Evolutionary conservation across 2,329 filamentous ascomycete genomes (phyloP), one percentile per base, ranked within the genome.

Genomic region (Fusarium hostae): DNA sequence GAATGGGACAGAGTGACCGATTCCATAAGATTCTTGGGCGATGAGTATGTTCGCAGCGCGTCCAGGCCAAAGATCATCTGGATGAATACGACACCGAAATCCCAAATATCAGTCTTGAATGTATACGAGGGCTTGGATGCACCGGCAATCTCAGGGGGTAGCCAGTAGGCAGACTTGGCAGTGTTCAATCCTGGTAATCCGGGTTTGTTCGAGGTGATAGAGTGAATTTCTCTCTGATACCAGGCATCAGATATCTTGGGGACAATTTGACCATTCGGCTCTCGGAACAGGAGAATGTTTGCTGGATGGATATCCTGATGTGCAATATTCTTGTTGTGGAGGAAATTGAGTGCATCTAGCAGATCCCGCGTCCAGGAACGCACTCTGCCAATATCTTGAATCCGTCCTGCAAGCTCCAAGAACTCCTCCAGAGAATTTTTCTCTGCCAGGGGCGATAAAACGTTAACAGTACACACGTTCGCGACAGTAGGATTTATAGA

Each of bases 61-160:
- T 94, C 90, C 37, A 94, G 85, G 4, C 96, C 96, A 79, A 98
- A 95, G 6, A 96, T 88, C 94, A 98, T 98, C 79, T 99, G 95
- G 41, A 97, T 81, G 75, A 98, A 93, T 9, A 98, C 88, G 34
- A 98, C 89, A 8, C 96, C 96, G 76, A 99, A 90, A 73, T 98
- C 93, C 96, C 96, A 99, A 12, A 98, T 89, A 79, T 98, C 96
- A 1, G 94, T 94, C 79, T 97, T 97, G 76, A 88, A 88, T 3
- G 88, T 90, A 82, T 91, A 86, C 79, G 92, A 85, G 34, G 86
- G 86, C 32, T 88, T 91, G 65, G 87, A 88, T 2, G 85, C 86
- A 50, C 84, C 87, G 34, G 88, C 87, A 55, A 94, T 86, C 81
- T 97, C 94, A 2, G 94, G 92, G 3, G 95, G 90, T 10, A 92